Evolutionary conservation across 1,139 yeast species (phyloP), one percentile per base, ranked within the genome.

Genomic region (Debaryomyces udenii): DNA sequence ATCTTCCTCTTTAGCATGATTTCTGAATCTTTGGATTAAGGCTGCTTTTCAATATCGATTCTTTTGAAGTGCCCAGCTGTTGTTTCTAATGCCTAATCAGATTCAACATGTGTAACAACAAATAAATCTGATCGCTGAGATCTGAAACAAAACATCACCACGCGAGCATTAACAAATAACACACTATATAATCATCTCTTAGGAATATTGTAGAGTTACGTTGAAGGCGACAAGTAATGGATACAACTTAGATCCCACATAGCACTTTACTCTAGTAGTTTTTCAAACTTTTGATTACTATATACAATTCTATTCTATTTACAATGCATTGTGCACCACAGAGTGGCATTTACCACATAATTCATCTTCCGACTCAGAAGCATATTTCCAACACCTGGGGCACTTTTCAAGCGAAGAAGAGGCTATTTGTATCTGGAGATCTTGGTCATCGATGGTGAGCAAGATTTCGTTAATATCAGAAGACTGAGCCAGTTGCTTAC

Each of bases 351-450:
- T 78, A 0, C 45, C 44, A 59, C 99, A 93, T 24, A 91, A 68
- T 2, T 58, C 57, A 11, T 79, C 81, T 34, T 74, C 81, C 1
- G 49, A 54, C 0, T 59, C 60, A 0, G 95, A 71, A 11, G 78
- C 78, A 55, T 66, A 82, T 55, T 88, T 88, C 99, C 99, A 93
- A 62, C 99, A 93, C 56, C 99, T 76, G 2, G 96, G 96, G 59
- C 99, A 93, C 55, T 89, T 89, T 39, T 66, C 64, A 4, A 65
- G 57, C 0, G 62, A 48, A 0, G 89, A 76, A 3, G 71, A 73
- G 7, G 65, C 59, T 5, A 81, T 73, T 9, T 66, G 53, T 4
- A 79, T 61, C 1, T 50, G 47, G 2, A 78, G 50, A 1, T 43
- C 44, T 2, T 53, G 56, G 2, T 63, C 70, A 16, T 60, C 66